A percentile compares a stretch with the other conserved stretches of the same genome.
These are phyloP conservation scores for Tetraselmis chui DNA, from an alignment of 139 green algal genomes.

Conservation along the genomic window DNA sequence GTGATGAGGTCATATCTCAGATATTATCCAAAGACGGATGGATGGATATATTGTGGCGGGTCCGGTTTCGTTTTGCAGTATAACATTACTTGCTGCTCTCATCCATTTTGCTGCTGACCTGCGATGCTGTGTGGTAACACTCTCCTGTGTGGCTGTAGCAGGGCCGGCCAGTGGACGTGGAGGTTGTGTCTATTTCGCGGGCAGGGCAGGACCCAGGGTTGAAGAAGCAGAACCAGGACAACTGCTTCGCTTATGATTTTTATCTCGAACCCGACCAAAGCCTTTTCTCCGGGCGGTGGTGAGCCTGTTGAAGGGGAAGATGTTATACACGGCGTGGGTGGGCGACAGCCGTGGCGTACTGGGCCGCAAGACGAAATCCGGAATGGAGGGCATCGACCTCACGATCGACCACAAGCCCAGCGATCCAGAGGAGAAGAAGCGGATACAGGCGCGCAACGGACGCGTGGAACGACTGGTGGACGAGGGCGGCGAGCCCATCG, in stretches of 20 bases:
- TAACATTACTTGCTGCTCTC: no score
- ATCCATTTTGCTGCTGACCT: not conserved
- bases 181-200: conserved; percentile 65
- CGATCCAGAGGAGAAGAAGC: conserved; percentile 50
- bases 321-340: conserved; percentile 75
- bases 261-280: conserved; percentile 67
- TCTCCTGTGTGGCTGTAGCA: not conserved
- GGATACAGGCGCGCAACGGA: conserved; percentile 66
- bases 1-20: no score
- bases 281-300: conserved; percentile 67
- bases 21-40: no score
- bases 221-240: conserved; percentile 87
- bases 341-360: conserved; percentile 77
- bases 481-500: conserved; percentile 64
- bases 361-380: conserved; percentile 22
- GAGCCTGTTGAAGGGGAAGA: conserved; percentile 43
- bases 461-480: conserved; percentile 64
- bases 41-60: no score
- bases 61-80: no score
- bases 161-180: not conserved
- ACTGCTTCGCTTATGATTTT: conserved; percentile 76
- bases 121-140: not conserved
- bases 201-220: conserved; percentile 66
- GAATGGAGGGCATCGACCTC: conserved; percentile 52
- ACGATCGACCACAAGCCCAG: conserved; percentile 88